Evolutionary conservation across 1,284 basidiomycete genomes (phyloP), one percentile per base, ranked within the genome.

Genomic region (Phlebopus sp.): DNA sequence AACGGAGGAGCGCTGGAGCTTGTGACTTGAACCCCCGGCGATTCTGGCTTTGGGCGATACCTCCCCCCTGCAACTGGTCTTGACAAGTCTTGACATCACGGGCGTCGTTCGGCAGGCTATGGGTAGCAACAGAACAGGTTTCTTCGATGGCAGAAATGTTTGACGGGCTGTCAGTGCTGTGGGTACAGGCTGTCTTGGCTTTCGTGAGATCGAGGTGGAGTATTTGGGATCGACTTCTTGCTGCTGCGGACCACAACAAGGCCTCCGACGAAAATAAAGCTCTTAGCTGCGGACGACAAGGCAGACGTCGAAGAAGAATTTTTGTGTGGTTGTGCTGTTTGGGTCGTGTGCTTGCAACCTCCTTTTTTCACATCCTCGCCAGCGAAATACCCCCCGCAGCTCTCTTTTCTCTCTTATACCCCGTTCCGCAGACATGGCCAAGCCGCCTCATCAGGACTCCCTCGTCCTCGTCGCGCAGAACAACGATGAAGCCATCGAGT

Each of bases 401-500:
- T 9, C 32, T 25, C 30, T n/a, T 35, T 19, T 25, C 25, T 31
- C 40, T 36, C 17, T 49, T 57, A 62, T 66, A n/a, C 66, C 64
- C 64, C 54, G 42, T 25, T 27, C 51, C 43, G 32, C 41, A 29
- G 8, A 29, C 53, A 67, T 67, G 13, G 39, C 42, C 15, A 14
- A 34, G 1, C 48, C 44, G 9, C 52, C 49, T 3, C 54, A 45
- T 13, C 52, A 59, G 37, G 54, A 64, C 50, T 55, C 52, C 34
- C 54, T 67, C 52, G 56, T 58, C 44, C 63, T 62, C 61, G 61
- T 53, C 54, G 52, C 61, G 56, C 69, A 68, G 64, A 56, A 59
- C 51, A 53, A 64, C 55, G 66, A 68, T 44, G 69, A 72, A 57
- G 65, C 68, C 49, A 67, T 71, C 55, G 69, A 74, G 37, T 69